Evolutionary conservation across 2,329 filamentous ascomycete species (phyloP).

Genomic region (Fusarium sterilihyphosum): DNA sequence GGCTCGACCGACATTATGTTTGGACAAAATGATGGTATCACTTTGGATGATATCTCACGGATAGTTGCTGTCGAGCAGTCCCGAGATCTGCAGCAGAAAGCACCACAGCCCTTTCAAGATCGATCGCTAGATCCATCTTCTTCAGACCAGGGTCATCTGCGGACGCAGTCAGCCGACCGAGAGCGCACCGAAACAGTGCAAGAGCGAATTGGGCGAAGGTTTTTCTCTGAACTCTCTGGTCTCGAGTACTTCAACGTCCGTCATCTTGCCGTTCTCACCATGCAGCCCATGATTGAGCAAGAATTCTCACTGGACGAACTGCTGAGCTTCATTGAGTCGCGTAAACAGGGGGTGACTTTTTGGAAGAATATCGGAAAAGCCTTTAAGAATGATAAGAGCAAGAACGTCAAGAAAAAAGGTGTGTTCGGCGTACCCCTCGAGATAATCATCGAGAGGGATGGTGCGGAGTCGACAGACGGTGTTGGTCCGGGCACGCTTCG

Average conservation of each 20-base stretch:
- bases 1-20: constrained; percentile 83
- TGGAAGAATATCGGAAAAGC: constrained; percentile 99
- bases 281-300: constrained; percentile 90
- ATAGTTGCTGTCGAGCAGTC: constrained; percentile 97
- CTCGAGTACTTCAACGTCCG: constrained; percentile 98
- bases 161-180: constrained; percentile 65
- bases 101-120: constrained; percentile 32
- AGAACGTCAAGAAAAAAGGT: constrained; percentile 87
- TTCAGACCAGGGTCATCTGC: constrained; percentile 74
- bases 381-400: constrained; percentile 85
- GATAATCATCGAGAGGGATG: constrained; percentile 88
- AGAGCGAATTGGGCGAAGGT: constrained; percentile 73
- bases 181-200: constrained; percentile 64
- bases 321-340: constrained; percentile 89
- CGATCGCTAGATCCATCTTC: constrained; percentile 53
- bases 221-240: constrained; percentile 95
- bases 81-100: constrained; percentile 83
- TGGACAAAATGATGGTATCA: constrained; percentile 89
- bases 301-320: constrained; percentile 96
- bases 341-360: constrained; percentile 82
- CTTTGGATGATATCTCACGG: constrained; percentile 93
- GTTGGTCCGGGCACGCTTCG: constrained; percentile 91
- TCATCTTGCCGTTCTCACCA: constrained; percentile 91
- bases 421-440: constrained; percentile 93
- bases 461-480: constrained; percentile 96